Percentiles rank a stretch among this genome's conserved stretches.
These are phyloP conservation scores for Ceratocystis papillata DNA, from an alignment of 2,329 filamentous ascomycete species.

Conservation along the genomic window DNA sequence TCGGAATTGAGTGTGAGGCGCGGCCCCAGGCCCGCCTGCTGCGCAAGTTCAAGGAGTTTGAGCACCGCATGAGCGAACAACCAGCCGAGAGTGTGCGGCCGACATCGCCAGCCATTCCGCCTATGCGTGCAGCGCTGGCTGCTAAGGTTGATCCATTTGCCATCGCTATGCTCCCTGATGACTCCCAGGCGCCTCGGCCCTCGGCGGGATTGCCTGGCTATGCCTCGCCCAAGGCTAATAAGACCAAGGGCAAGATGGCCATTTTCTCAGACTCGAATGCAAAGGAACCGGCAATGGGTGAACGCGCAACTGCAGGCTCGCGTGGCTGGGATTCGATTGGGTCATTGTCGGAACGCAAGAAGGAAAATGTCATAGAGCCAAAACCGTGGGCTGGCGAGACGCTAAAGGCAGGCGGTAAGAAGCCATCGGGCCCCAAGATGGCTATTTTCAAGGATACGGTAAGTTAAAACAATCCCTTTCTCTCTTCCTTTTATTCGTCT, in stretches of 20 bases:
- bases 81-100: constrained; percentile 50
- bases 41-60: constrained; percentile 88
- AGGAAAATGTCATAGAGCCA: constrained; percentile 79
- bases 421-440: constrained; percentile 65
- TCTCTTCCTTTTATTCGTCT: neutral
- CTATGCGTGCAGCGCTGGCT: constrained; percentile 69
- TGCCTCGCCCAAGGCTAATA: constrained; percentile 38
- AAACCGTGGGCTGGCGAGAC: constrained; percentile 90
- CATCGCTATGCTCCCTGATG: constrained; percentile 41
- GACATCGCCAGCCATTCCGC: constrained; percentile 76
- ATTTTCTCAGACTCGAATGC: constrained; percentile 36
- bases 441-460: constrained; percentile 92
- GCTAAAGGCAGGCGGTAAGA: constrained; percentile 75
- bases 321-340: constrained; percentile 91
- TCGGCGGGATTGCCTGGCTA: constrained; percentile 34
- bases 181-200: constrained; percentile 55
- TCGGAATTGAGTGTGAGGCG: constrained; percentile 82
- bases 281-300: constrained; percentile 21
- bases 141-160: constrained; percentile 78
- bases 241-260: constrained; percentile 53
- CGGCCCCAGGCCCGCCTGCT: constrained; percentile 68
- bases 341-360: constrained; percentile 75
- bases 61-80: constrained; percentile 59
- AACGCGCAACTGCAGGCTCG: constrained; percentile 56
- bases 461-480: constrained; percentile 40